Conservation (phyloP, 768 basidiomycete genomes). For the Suillus occidentalis region DNA sequence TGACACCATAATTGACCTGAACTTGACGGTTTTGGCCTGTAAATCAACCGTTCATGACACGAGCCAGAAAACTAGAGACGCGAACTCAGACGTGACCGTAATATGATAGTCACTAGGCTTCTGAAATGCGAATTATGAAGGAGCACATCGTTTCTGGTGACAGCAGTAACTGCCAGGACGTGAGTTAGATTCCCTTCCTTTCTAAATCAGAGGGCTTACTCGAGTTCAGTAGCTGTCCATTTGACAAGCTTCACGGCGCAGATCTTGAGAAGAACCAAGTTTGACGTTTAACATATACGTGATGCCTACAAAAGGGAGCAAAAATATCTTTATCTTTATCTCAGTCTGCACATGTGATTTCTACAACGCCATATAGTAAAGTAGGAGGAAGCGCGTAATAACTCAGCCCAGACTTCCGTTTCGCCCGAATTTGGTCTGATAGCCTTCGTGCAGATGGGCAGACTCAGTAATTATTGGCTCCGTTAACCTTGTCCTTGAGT, state of each 20-base stretch:
- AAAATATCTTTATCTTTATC: not conserved
- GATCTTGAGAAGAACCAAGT: not conserved
- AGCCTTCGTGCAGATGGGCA: not conserved
- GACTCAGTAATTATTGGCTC: conserved; percentile 32
- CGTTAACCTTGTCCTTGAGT: conserved; percentile 77
- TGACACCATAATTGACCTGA: not conserved
- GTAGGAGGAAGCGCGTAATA: conserved; percentile 3
- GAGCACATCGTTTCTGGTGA: not conserved
- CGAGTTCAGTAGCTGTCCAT: not conserved
- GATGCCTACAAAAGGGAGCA: not conserved
- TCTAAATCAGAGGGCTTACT: not conserved
- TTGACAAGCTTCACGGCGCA: not conserved
- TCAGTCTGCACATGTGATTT: not conserved
- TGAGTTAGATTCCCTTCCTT: not conserved
- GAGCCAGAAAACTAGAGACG: not conserved
- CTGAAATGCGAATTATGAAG: not conserved
- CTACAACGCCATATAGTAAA: conserved; percentile 3
- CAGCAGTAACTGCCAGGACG: not conserved
- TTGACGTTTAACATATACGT: not conserved
- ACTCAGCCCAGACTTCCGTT: not conserved
- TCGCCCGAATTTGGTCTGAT: not conserved
- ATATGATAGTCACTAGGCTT: not conserved
- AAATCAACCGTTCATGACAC: not conserved
- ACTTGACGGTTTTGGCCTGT: not conserved
- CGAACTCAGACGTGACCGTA: not conserved